A percentile compares a stretch with the other conserved stretches of the same genome.
Conservation (phyloP, 768 basidiomycete genomes). For the Termitomyces sp. region DNA sequence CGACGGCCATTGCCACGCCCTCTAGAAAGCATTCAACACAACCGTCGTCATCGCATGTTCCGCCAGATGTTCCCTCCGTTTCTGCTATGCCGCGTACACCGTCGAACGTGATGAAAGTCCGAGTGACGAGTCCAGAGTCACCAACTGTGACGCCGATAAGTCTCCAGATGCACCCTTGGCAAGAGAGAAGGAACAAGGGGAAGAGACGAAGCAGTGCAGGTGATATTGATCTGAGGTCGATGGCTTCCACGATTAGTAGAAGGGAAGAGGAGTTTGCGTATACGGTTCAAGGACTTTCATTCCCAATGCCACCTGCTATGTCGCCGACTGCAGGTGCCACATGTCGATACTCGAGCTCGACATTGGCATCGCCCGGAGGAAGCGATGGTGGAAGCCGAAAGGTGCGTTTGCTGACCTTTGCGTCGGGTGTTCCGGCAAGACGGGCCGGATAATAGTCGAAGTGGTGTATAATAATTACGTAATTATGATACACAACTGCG, state of each 20-base stretch:
- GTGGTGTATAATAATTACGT: slow-evolving; percentile 4
- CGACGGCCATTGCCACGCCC: background rate
- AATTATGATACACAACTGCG: background rate
- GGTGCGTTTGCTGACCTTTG: slow-evolving; percentile 9
- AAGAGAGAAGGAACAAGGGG: background rate
- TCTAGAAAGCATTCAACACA: background rate
- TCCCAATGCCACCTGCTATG: slow-evolving; percentile 8
- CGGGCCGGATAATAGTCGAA: background rate
- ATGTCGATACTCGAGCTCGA: slow-evolving; percentile 9
- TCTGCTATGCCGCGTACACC: background rate
- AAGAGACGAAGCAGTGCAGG: background rate
- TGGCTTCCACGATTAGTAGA: background rate
- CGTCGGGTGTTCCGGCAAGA: slow-evolving; percentile 4
- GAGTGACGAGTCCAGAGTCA: background rate
- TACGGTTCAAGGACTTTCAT: slow-evolving; percentile 3
- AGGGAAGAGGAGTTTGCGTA: background rate
- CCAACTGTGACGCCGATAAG: slow-evolving; percentile 4
- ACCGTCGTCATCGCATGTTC: background rate
- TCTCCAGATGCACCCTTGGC: slow-evolving; percentile 12
- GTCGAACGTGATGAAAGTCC: background rate
- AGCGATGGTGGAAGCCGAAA: background rate
- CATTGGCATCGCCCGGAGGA: slow-evolving; percentile 6
- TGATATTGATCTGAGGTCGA: background rate
- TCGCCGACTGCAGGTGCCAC: background rate
- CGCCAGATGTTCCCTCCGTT: background rate